A percentile compares a stretch with the other conserved stretches of the same genome.
Evolutionary conservation across 805 yeast species (phyloP).

Genomic region (Saccharomyces paradoxus): DNA sequence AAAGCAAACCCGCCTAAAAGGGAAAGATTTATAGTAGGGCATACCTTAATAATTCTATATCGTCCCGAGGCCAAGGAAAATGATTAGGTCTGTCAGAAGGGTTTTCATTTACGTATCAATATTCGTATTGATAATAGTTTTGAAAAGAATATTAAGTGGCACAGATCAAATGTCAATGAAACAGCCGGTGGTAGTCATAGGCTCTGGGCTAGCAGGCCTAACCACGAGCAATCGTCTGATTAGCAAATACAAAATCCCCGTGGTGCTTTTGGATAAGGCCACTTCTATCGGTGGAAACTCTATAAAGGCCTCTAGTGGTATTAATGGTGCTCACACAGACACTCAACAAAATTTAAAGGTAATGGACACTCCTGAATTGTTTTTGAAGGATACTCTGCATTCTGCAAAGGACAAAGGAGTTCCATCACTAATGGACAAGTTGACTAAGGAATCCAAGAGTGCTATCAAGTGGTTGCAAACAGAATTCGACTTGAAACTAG

Average conservation of each 20-base stretch:
- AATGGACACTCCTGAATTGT: slow-evolving; percentile 50
- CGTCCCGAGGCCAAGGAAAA: background rate
- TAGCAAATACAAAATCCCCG: slow-evolving; percentile 33
- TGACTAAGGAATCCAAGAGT: slow-evolving; percentile 52
- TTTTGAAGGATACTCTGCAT: slow-evolving; percentile 57
- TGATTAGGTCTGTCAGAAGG: background rate
- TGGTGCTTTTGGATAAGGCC: slow-evolving; percentile 43
- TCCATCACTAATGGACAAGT: slow-evolving; percentile 46
- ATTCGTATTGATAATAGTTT: background rate
- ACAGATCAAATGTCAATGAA: slow-evolving; percentile 1
- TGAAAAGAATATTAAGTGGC: background rate
- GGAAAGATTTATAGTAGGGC: background rate
- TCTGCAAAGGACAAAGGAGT: slow-evolving; percentile 62
- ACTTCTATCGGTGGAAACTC: slow-evolving; percentile 50
- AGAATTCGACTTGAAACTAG: slow-evolving; percentile 51
- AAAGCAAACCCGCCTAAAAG: background rate
- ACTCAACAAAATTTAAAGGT: slow-evolving; percentile 47
- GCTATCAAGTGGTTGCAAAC: slow-evolving; percentile 72
- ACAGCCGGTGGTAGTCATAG: slow-evolving; percentile 40
- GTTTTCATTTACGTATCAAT: background rate
- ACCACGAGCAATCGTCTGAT: slow-evolving; percentile 37
- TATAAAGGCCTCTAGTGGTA: slow-evolving; percentile 55
- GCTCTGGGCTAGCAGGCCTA: slow-evolving; percentile 52
- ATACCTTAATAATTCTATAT: background rate
- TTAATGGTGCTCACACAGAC: slow-evolving; percentile 58